Conservation (phyloP, 73 alveolate species). For the Tetrahymena elliotti region DNA sequence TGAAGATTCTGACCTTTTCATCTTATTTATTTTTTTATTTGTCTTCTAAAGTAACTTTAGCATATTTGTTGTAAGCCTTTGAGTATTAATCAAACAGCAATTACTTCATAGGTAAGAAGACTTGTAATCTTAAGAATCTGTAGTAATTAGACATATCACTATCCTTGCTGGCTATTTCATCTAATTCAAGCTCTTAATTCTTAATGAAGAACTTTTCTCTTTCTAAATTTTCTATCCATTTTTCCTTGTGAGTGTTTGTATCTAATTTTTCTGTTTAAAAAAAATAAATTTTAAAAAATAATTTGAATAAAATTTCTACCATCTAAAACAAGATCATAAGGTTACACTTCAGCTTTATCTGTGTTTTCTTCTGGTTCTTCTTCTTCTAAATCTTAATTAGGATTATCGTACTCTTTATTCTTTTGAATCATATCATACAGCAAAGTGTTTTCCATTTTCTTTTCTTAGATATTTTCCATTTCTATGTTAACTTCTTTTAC, state of each 20-base stretch:
- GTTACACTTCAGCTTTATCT: not conserved
- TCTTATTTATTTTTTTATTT: not conserved
- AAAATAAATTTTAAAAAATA: not conserved
- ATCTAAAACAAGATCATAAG: not conserved
- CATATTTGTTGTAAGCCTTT: not conserved
- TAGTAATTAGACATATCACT: not conserved
- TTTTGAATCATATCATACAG: not conserved
- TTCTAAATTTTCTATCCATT: not conserved
- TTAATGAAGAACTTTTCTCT: not conserved
- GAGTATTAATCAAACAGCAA: not conserved
- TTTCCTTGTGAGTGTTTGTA: not conserved
- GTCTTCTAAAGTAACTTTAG: not conserved
- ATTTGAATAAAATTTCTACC: not conserved
- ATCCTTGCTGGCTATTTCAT: not conserved
- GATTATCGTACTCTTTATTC: not conserved
- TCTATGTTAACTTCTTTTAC: not conserved
- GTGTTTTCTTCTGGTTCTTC: not conserved
- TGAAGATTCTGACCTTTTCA: not conserved
- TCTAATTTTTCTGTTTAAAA: not conserved
- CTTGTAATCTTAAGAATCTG: not conserved
- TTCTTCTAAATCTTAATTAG: not conserved
- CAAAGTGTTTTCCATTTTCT: not conserved
- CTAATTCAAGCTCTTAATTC: not conserved
- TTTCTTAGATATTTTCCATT: not conserved
- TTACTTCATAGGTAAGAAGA: not conserved